These are phyloP conservation scores for Lentinula detonsa DNA, from an alignment of 768 basidiomycete species.

Conservation along the genomic window DNA sequence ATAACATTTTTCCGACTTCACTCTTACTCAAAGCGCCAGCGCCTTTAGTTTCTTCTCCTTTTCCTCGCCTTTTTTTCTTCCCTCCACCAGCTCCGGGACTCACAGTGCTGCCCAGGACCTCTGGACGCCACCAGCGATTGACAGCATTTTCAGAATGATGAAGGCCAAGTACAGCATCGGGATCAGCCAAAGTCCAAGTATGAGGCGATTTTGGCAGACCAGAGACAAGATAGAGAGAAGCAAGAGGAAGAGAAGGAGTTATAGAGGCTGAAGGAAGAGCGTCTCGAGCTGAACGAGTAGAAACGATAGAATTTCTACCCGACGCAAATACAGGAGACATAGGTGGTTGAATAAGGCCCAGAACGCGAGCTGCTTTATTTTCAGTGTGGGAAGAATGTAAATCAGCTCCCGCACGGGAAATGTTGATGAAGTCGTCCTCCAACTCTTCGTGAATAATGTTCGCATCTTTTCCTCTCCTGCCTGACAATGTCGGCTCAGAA, in stretches of 20 bases:
- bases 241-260: slow-evolving; percentile 66
- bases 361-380: slow-evolving; percentile 71
- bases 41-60: slow-evolving; percentile 66
- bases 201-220: slow-evolving; percentile 86
- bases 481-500: neutral
- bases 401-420: neutral
- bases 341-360: slow-evolving; percentile 67
- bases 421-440: neutral
- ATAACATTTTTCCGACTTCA: slow-evolving; percentile 86
- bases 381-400: neutral
- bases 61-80: slow-evolving; percentile 66
- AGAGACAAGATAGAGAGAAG: slow-evolving; percentile 82
- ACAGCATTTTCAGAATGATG: slow-evolving; percentile 84
- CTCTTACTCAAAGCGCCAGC: slow-evolving; percentile 79
- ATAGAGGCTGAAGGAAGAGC: slow-evolving; percentile 54
- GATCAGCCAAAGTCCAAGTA: slow-evolving; percentile 86
- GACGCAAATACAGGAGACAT: slow-evolving; percentile 86
- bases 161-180: slow-evolving; percentile 73
- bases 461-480: neutral
- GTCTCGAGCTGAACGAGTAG: slow-evolving; percentile 61
- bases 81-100: slow-evolving; percentile 79
- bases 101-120: slow-evolving; percentile 84
- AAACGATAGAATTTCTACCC: slow-evolving; percentile 70
- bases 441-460: neutral
- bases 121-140: slow-evolving; percentile 85